Evolutionary conservation across 2,329 filamentous ascomycete species (phyloP), one percentile per base, ranked within the genome.

Genomic region (Ophiognomonia clavigignenti-juglandacearum): DNA sequence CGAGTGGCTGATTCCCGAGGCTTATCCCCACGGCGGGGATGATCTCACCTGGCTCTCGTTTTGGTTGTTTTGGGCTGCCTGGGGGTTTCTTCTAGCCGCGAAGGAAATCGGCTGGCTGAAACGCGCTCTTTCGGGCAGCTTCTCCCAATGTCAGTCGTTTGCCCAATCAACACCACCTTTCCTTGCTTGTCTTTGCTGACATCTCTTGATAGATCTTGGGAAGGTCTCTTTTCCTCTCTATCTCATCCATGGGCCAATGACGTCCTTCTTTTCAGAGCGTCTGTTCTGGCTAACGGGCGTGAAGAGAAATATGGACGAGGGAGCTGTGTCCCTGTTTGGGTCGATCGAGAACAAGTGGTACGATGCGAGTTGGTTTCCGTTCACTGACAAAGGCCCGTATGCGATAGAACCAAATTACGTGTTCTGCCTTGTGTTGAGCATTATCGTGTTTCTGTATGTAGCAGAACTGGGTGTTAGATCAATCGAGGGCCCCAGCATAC

Each of bases 31-130:
- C n/a, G n/a, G n/a, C n/a, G n/a, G n/a, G n/a, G 35, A 41, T 35
- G 31, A 32, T 8, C 27, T 18, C 22, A 31, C 19, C 16, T 42
- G 39, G 18, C 23, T 43, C 26, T 27, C 39, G 16, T 50, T 50
- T 18, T 52, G 50, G 47, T 36, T 50, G 16, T 47, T 52, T 24
- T 52, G 50, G 46, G 50, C 50, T 14, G 47, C 50, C 2, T 52
- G 50, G 50, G 14, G 46, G 2, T 31, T 50, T 11, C 29, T 50
- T 22, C 20, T 50, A 3, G 40, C 38, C 10, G 35, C n/a, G 24
- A 43, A 46, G 24, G 47, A 50, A 32, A 43, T 52, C 18, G 18
- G 18, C n/a, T 52, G 50, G 50, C 37, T 39, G 22, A 29, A 41
- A 2, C 31, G 31, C n/a, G 24, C 41, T 10, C 45, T 45, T 27